A percentile compares a stretch with the other conserved stretches of the same genome.
Conservation (phyloP, 2,329 filamentous ascomycete species). For the Pseudocercospora pini-densiflorae region DNA sequence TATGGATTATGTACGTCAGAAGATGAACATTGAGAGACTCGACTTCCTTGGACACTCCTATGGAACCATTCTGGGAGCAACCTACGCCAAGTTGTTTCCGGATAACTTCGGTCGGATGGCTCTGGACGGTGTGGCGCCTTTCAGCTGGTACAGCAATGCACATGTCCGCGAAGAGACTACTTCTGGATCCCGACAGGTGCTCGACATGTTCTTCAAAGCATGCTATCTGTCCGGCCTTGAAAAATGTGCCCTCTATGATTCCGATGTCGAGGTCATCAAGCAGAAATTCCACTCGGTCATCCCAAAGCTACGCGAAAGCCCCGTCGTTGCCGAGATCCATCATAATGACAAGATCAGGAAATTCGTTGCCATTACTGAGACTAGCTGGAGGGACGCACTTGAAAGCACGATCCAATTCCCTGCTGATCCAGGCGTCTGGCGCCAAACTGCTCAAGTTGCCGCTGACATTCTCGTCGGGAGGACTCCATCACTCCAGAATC, state of each 20-base stretch:
- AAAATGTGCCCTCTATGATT: not conserved
- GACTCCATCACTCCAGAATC: not conserved
- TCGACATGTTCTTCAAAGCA: not conserved
- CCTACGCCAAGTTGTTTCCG: not conserved
- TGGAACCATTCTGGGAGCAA: not conserved
- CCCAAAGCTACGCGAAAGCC: not conserved
- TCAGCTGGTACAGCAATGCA: not conserved
- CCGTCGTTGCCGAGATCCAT: not conserved
- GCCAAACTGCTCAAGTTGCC: not conserved
- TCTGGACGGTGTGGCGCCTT: not conserved
- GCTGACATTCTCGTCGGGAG: not conserved
- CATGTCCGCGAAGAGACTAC: not conserved
- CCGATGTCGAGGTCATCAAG: not conserved
- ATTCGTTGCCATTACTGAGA: not conserved
- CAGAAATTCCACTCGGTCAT: not conserved
- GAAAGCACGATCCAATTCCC: not conserved
- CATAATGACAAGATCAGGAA: not conserved
- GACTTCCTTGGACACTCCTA: not conserved
- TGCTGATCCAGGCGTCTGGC: not conserved
- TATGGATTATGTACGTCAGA: not conserved
- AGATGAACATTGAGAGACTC: not conserved
- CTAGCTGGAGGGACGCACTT: not conserved
- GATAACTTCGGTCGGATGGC: not conserved
- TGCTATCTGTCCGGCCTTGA: not conserved
- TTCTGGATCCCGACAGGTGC: not conserved